phyloP scores from a whole-genome alignment of 1,284 basidiomycete species.

The Ustilago bromivora region DNA sequence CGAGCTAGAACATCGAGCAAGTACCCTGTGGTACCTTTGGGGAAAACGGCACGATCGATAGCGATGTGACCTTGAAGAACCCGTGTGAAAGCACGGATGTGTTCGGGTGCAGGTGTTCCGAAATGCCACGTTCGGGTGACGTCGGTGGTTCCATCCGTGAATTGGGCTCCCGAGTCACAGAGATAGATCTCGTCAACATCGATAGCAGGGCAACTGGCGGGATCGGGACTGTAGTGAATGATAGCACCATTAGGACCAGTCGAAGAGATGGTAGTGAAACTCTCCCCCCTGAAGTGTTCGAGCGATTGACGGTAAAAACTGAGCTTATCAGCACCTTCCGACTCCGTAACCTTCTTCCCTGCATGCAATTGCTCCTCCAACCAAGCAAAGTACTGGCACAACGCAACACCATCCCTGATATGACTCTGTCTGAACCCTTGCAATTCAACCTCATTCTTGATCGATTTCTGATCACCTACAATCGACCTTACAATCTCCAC shows the following conservation, averaged over 20 bases:
- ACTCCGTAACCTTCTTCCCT: slow-evolving; percentile 81
- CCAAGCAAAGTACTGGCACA: slow-evolving; percentile 87
- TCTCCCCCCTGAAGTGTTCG: slow-evolving; percentile 84
- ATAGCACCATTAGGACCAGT: slow-evolving; percentile 89
- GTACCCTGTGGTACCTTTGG: slow-evolving; percentile 83
- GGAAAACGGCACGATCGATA: slow-evolving; percentile 87
- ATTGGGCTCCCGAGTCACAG: slow-evolving; percentile 93
- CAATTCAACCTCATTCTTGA: slow-evolving; percentile 88
- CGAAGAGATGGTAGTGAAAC: slow-evolving; percentile 92
- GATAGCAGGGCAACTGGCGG: slow-evolving; percentile 80
- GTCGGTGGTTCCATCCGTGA: slow-evolving; percentile 93
- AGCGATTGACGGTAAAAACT: slow-evolving; percentile 83
- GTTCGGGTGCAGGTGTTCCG: slow-evolving; percentile 82
- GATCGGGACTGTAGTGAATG: slow-evolving; percentile 90
- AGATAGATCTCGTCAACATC: slow-evolving; percentile 77
- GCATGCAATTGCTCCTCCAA: slow-evolving; percentile 82
- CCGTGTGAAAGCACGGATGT: slow-evolving; percentile 89
- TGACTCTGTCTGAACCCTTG: slow-evolving; percentile 90
- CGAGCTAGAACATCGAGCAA: slow-evolving; percentile 86
- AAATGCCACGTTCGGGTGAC: slow-evolving; percentile 89
- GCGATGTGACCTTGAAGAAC: slow-evolving; percentile 96
- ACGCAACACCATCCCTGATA: slow-evolving; percentile 88
- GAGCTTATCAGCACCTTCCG: slow-evolving; percentile 82
- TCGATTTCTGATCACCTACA: slow-evolving; percentile 84
- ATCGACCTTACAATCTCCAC: slow-evolving; percentile 71